A percentile compares a stretch with the other conserved stretches of the same genome.
Evolutionary conservation across 1,284 basidiomycete genomes (phyloP).

Genomic region (Anthracocystis setariae): DNA sequence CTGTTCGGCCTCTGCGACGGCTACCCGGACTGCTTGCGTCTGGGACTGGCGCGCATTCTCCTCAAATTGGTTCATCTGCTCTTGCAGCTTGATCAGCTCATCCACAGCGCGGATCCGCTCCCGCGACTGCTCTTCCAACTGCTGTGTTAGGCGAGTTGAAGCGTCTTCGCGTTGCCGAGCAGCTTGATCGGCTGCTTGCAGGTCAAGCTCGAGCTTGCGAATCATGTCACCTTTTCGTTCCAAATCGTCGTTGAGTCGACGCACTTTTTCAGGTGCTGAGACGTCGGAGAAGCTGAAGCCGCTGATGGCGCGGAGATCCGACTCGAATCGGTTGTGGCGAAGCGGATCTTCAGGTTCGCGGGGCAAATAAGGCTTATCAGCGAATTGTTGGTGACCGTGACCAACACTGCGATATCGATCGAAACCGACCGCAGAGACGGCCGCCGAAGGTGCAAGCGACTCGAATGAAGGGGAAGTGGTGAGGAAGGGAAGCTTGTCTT

Average conservation of each 20-base stretch:
- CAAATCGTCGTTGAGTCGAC: slow-evolving; percentile 30
- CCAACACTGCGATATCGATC: slow-evolving; percentile 15
- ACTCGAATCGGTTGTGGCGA: slow-evolving; percentile 42
- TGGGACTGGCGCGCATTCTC: slow-evolving; percentile 18
- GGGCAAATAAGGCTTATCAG: slow-evolving; percentile 36
- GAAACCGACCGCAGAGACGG: slow-evolving; percentile 35
- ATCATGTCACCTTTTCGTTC: slow-evolving; percentile 28
- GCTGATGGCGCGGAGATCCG: slow-evolving; percentile 41
- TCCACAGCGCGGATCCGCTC: slow-evolving; percentile 21
- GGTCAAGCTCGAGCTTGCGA: slow-evolving; percentile 24
- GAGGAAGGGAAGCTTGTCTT: slow-evolving; percentile 38
- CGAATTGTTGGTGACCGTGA: slow-evolving; percentile 13
- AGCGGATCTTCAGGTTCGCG: slow-evolving; percentile 24
- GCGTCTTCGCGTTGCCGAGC: slow-evolving; percentile 16
- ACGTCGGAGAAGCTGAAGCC: slow-evolving; percentile 49
- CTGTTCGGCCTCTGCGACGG: slow-evolving; percentile 31
- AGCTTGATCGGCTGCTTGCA: slow-evolving; percentile 16
- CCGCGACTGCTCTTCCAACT: slow-evolving; percentile 36
- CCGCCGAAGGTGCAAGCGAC: slow-evolving; percentile 42
- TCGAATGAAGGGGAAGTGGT: slow-evolving; percentile 38
- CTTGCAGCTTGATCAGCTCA: slow-evolving; percentile 13
- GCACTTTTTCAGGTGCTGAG: slow-evolving; percentile 34
- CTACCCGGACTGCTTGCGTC: slow-evolving; percentile 17
- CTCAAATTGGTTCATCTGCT: slow-evolving; percentile 15
- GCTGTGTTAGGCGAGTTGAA: slow-evolving; percentile 24